phyloP scores from a whole-genome alignment of 73 alveolate species.

The Blepharisma japonicum region DNA sequence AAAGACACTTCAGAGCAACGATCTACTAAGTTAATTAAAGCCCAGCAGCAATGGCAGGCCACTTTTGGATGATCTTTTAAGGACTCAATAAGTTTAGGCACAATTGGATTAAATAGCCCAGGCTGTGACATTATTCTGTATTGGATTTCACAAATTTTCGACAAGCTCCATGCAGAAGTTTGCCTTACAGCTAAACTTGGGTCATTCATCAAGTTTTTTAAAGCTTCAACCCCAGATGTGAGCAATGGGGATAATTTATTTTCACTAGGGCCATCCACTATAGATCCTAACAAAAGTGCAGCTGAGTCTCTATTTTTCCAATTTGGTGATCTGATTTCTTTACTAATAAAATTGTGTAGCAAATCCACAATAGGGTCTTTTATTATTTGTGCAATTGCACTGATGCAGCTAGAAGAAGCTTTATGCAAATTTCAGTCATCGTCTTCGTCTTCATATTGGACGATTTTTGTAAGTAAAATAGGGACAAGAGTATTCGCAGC shows the following conservation, averaged over 20 bases:
- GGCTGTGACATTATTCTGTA: not conserved
- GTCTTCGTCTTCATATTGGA: not conserved
- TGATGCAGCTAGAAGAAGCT: constrained; percentile 14
- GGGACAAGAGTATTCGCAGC: not conserved
- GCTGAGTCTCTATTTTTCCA: constrained; percentile 10
- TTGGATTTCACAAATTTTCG: not conserved
- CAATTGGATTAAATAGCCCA: not conserved
- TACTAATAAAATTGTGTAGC: not conserved
- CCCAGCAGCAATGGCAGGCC: constrained; percentile 14
- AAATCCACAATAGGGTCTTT: not conserved
- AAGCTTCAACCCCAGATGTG: not conserved
- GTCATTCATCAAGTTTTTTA: not conserved
- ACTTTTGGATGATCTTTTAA: not conserved
- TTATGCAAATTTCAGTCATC: constrained; percentile 29
- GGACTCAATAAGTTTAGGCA: not conserved
- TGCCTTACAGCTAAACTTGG: not conserved
- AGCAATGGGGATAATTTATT: not conserved
- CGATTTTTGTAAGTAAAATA: not conserved
- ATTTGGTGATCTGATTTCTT: not conserved
- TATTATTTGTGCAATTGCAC: not conserved
- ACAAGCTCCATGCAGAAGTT: constrained; percentile 27
- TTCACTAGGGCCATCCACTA: constrained; percentile 2
- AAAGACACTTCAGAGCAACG: not conserved
- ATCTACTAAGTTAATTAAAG: constrained; percentile 8
- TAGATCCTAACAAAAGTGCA: not conserved